Conservation (phyloP, 2,329 filamentous ascomycete genomes). For the Talaromyces atroroseus region DNA sequence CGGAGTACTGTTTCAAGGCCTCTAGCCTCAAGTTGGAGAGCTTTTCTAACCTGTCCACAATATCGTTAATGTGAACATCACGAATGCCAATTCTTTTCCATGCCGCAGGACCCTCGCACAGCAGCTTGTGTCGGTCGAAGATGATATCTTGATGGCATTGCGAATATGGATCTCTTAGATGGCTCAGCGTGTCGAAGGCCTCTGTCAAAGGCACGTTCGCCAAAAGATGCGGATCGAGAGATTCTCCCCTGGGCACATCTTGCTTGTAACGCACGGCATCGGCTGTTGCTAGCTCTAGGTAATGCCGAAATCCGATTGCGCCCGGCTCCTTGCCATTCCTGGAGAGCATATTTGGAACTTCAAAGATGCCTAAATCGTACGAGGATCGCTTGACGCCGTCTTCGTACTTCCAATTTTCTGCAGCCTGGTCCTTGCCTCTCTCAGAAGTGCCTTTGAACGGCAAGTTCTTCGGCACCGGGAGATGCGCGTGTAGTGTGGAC, state of each 20-base stretch:
- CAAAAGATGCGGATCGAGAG: slow-evolving; percentile 18
- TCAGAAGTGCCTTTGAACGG: slow-evolving; percentile 17
- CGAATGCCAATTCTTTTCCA: slow-evolving; percentile 41
- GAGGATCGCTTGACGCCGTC: slow-evolving; percentile 31
- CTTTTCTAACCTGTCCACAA: slow-evolving; percentile 31
- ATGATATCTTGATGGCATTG: slow-evolving; percentile 28
- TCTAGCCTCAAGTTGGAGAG: slow-evolving; percentile 32
- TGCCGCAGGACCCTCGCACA: slow-evolving; percentile 32
- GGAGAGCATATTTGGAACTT: slow-evolving; percentile 46
- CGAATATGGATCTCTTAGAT: slow-evolving; percentile 31
- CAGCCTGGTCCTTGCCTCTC: slow-evolving; percentile 19
- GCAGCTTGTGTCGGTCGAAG: slow-evolving; percentile 31
- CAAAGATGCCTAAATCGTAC: slow-evolving; percentile 42
- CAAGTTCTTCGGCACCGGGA: slow-evolving; percentile 32
- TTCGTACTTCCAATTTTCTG: slow-evolving; percentile 16
- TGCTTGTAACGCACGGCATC: slow-evolving; percentile 27
- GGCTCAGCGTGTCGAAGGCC: slow-evolving; percentile 31
- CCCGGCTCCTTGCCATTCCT: slow-evolving; percentile 42
- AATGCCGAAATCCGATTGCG: slow-evolving; percentile 44
- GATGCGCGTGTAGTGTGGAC: slow-evolving; percentile 40
- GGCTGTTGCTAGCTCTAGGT: slow-evolving; percentile 42
- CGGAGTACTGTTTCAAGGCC: slow-evolving; percentile 18
- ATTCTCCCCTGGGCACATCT: slow-evolving; percentile 18
- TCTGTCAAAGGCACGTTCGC: slow-evolving; percentile 23
- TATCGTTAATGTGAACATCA: slow-evolving; percentile 27